Evolutionary conservation across 2,329 filamentous ascomycete species (phyloP), one percentile per base, ranked within the genome.

Genomic region (Alternaria rosae): DNA sequence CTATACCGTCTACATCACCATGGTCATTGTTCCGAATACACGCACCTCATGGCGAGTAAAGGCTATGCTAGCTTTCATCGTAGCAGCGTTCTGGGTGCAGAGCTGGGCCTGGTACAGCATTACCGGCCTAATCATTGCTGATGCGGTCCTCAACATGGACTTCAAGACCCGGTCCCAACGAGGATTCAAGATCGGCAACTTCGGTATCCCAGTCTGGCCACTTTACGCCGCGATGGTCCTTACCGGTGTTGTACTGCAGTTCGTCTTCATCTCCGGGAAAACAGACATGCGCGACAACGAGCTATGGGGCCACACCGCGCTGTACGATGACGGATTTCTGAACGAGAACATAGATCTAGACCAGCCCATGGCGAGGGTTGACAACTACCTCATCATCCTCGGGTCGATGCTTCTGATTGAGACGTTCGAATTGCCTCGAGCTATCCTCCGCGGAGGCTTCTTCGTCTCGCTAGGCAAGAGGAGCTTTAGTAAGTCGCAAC

Each of bases 1-100:
- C 64, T 83, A 82, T 69, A 85, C 83, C 0, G 76, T 83, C 9
- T 85, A 83, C 66, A 82, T 83, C 72, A 75, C 81, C 5, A 83
- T 83, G 82, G 70, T 83, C 57, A 82, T 82, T 54, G 75, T 83
- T 10, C 83, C 81, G 5, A 81, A 77, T 69, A 82, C 81, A 2
- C 75, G 81, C 12, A 61, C 69, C 13, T 74, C 75, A 2, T 83
- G 81, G 81, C 80, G 81, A 41, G 68, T 81, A 4, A 78, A 79
- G 59, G 78, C 76, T 3, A 68, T 79, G 25, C 51, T 78, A n/a
- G 60, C 71, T 21, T 83, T 84, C 71, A 76, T 83, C 57, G 43
- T 80, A 28, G 78, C 80, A 4, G 82, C 82, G 1, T 84, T 79
- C 75, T 84, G 82, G 82, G 80, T 82, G 6, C 80, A 83, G 65